A percentile compares a stretch with the other conserved stretches of the same genome.
phyloP scores from a whole-genome alignment of 1,284 basidiomycete species.

The Ustilago curta region DNA sequence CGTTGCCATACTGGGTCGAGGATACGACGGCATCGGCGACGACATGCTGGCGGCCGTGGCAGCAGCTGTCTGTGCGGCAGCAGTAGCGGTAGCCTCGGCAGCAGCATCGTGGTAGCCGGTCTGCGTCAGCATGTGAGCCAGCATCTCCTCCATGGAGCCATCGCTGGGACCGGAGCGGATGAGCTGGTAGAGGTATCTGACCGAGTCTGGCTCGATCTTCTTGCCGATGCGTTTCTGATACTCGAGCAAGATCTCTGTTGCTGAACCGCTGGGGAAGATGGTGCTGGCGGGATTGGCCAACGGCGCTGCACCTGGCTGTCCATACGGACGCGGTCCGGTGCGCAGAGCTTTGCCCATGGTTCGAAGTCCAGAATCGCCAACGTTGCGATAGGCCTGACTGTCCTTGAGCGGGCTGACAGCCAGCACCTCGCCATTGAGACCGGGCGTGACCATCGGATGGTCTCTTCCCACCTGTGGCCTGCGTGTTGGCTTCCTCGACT shows the following conservation, averaged over 20 bases:
- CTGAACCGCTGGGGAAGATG: conserved; percentile 61
- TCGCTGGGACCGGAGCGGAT: conserved; percentile 45
- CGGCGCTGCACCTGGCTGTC: conserved; percentile 60
- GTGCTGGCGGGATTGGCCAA: conserved; percentile 61
- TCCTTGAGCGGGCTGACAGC: conserved; percentile 59
- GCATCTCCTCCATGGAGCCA: conserved; percentile 42
- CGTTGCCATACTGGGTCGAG: conserved; percentile 15
- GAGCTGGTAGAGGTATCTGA: conserved; percentile 28
- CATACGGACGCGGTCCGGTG: conserved; percentile 55
- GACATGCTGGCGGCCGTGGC: conserved; percentile 35
- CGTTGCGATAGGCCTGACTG: conserved; percentile 57
- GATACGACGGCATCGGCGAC: conserved; percentile 23
- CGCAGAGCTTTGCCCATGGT: conserved; percentile 33
- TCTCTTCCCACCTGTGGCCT: conserved; percentile 58
- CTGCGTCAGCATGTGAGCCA: conserved; percentile 40
- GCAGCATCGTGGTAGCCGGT: conserved; percentile 50
- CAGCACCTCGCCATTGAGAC: conserved; percentile 58
- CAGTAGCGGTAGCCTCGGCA: conserved; percentile 37
- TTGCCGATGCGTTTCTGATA: conserved; percentile 56
- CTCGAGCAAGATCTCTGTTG: conserved; percentile 56
- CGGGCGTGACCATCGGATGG: conserved; percentile 61
- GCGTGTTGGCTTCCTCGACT: conserved; percentile 55
- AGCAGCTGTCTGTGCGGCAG: conserved; percentile 32
- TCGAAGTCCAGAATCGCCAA: conserved; percentile 34
- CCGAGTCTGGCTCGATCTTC: conserved; percentile 43